Conservation (phyloP, 139 green algal species). For the Mesotaenium endlicherianum region DNA sequence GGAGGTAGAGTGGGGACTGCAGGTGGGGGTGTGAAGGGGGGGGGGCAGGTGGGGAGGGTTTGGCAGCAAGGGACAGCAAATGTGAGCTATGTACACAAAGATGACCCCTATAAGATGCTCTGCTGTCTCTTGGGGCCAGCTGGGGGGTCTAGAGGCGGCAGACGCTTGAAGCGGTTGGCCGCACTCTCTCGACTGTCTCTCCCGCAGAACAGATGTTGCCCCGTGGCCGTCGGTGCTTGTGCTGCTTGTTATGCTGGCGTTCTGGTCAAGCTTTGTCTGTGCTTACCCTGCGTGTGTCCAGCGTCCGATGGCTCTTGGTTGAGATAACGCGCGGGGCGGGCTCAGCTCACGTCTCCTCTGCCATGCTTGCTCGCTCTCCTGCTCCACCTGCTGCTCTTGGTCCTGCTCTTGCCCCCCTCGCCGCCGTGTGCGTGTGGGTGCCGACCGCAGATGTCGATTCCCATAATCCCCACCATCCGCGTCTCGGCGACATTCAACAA, state of each 20-base stretch:
- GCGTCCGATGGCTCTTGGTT: neutral
- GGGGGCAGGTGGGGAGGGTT: no score
- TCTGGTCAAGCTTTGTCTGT: neutral
- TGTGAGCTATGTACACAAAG: no score
- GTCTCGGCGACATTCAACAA: slow-evolving; percentile 37
- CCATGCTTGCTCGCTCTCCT: neutral
- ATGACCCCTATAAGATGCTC: no score
- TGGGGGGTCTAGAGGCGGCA: no score
- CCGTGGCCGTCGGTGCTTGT: neutral
- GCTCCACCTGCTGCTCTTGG: neutral
- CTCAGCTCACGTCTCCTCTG: neutral
- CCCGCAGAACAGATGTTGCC: no score
- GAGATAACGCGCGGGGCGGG: neutral
- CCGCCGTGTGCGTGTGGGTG: neutral
- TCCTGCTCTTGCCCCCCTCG: neutral
- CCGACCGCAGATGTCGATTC: slow-evolving; percentile 35
- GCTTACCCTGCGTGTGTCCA: neutral
- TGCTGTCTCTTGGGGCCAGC: no score
- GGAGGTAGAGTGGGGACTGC: no score
- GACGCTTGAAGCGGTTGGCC: no score
- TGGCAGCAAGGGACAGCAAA: no score
- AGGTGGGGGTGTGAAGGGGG: no score
- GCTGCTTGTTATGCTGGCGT: neutral
- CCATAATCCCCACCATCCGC: slow-evolving; percentile 41
- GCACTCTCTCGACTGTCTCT: no score